Evolutionary conservation across 768 basidiomycete genomes (phyloP).

Genomic region (Hypsizygus marmoreus): DNA sequence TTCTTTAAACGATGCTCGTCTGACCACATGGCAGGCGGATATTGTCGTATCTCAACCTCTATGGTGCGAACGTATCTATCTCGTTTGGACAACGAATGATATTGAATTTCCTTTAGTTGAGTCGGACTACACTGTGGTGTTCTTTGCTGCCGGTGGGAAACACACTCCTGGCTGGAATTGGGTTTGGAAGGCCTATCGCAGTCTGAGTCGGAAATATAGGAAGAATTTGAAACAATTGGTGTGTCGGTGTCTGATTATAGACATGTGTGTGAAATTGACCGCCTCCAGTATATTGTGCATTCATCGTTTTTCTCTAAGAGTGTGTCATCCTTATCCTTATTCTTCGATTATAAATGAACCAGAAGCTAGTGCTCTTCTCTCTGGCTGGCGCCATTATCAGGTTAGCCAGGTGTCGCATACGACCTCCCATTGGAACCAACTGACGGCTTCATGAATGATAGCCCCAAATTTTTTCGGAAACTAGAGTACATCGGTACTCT

Average conservation of each 20-base stretch:
- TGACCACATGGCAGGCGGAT: conserved; percentile 54
- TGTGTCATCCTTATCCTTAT: conserved; percentile 32
- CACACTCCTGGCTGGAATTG: conserved; percentile 85
- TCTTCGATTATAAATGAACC: conserved; percentile 1
- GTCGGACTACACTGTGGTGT: conserved; percentile 85
- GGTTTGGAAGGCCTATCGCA: conserved; percentile 90
- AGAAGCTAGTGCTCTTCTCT: conserved; percentile 76
- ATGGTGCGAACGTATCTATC: conserved; percentile 48
- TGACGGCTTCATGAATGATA: conserved; percentile 27
- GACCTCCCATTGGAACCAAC: background rate
- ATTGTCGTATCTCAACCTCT: conserved; percentile 77
- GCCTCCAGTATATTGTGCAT: conserved; percentile 76
- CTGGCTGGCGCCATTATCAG: conserved; percentile 87
- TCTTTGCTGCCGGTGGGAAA: conserved; percentile 78
- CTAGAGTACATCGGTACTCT: conserved; percentile 75
- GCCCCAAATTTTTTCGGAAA: conserved; percentile 91
- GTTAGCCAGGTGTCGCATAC: conserved; percentile 39
- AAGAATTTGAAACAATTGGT: conserved; percentile 87
- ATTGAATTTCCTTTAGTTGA: conserved; percentile 55
- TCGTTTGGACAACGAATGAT: background rate
- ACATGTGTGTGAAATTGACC: background rate
- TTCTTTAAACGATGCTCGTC: background rate
- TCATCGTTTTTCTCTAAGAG: conserved; percentile 89
- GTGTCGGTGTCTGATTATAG: conserved; percentile 23
- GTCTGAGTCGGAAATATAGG: conserved; percentile 78